These are phyloP conservation scores for Aegilops longissima DNA, from an alignment of 176 grass and related monocot species.

Conservation along the genomic window DNA sequence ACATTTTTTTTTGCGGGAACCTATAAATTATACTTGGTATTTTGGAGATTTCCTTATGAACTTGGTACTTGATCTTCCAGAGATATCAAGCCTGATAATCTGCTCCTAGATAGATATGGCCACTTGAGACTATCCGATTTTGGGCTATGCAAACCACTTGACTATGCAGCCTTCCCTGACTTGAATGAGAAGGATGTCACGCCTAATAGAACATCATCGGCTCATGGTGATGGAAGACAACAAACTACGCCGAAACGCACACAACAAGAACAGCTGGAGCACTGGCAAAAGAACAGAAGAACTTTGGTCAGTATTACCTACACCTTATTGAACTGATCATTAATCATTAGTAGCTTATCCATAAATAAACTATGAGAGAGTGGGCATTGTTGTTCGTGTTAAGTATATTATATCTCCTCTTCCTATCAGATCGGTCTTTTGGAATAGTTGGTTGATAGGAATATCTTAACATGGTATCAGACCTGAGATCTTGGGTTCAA, in stretches of 20 bases:
- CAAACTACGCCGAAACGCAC: slow-evolving; percentile 63
- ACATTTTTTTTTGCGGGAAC: too few relatives aligned
- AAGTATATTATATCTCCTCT: too few relatives aligned
- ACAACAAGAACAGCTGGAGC: slow-evolving; percentile 92
- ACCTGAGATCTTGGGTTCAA: too few relatives aligned
- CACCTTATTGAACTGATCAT: neutral
- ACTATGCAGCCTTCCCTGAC: slow-evolving; percentile 88
- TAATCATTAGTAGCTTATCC: neutral
- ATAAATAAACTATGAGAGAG: neutral
- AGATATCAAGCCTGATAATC: slow-evolving; percentile 99
- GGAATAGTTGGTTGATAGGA: too few relatives aligned
- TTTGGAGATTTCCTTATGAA: slow-evolving; percentile 33
- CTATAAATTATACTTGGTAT: slow-evolving; percentile 16
- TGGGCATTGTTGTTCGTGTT: neutral
- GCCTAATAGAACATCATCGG: slow-evolving; percentile 42
- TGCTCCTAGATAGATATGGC: slow-evolving; percentile 88
- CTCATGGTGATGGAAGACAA: slow-evolving; percentile 40
- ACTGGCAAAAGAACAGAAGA: slow-evolving; percentile 99
- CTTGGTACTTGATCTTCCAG: slow-evolving; percentile 45
- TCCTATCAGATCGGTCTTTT: too few relatives aligned
- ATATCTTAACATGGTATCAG: too few relatives aligned
- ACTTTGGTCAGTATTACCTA: slow-evolving; percentile 67
- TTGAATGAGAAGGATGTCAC: slow-evolving; percentile 86
- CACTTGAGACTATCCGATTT: slow-evolving; percentile 98
- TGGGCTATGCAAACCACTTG: slow-evolving; percentile 90